Evolutionary conservation across 1,284 basidiomycete species (phyloP), one percentile per base, ranked within the genome.

Genomic region (Pseudozyma hubeiensis): DNA sequence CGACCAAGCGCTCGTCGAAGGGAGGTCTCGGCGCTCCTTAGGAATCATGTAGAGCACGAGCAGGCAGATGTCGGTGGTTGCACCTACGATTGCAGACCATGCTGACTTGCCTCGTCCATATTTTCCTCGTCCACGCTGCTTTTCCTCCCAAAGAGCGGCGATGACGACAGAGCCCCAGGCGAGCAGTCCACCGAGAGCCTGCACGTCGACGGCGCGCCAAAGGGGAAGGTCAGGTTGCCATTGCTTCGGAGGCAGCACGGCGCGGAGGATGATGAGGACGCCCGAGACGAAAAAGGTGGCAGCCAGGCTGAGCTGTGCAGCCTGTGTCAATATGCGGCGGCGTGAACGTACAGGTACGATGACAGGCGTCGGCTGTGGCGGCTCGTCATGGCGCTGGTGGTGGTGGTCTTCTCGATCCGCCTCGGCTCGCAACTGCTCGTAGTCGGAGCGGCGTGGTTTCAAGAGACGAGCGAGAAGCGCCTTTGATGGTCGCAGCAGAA

Each of bases 71-170:
- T 82, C 81, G 46, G 46, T 54, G 17, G 56, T 41, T 3, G 63
- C 57, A 31, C 74, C 75, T 16, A 57, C 52, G 7, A 54, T 17
- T 29, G 53, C 54, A 2, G 66, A 64, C 58, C 66, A 77, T 13
- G 53, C 65, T 16, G 76, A 70, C 55, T 77, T 81, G 30, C 70
- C 70, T 35, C 80, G 47, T n/a, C 75, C 75, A 41, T 80, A 83
- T 10, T 48, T 61, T n/a, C 77, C 76, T 5, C 75, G 44, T 14
- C 72, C 74, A 19, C 75, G 64, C 8, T 57, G 41, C 56, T 71
- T 64, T 59, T 81, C 77, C 53, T 83, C 78, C 57, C 66, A 71
- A 14, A 81, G 43, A 4, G 53, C 54, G n/a, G 71, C 76, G n/a
- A 81, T 55, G 40, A 75, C 75, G 13, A 78, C 51, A 17, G 63